These are phyloP conservation scores for Mycena amicta DNA, from an alignment of 768 basidiomycete genomes.

Conservation along the genomic window DNA sequence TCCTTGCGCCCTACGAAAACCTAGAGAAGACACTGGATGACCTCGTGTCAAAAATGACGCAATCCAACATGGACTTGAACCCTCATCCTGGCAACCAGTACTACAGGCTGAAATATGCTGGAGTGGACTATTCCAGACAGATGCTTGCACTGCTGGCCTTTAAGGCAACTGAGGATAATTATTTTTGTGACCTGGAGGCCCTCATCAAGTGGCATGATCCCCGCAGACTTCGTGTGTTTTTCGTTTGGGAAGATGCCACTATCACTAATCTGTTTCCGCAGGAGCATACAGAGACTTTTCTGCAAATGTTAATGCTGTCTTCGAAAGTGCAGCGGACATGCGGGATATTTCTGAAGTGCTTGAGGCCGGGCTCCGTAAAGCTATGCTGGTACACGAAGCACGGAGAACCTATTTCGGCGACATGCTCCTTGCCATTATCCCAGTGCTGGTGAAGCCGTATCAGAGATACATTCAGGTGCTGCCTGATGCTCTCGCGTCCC, in stretches of 20 bases:
- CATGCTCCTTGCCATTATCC: slow-evolving; percentile 16
- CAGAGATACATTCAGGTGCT: background rate
- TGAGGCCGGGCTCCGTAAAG: background rate
- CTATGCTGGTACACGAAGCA: background rate
- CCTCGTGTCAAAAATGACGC: too few relatives aligned
- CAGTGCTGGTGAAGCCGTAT: slow-evolving; percentile 2
- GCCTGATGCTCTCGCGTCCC: background rate
- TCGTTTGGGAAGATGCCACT: too few relatives aligned
- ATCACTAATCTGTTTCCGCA: too few relatives aligned
- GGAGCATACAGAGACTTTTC: background rate
- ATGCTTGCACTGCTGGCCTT: slow-evolving; percentile 3
- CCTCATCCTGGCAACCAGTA: background rate
- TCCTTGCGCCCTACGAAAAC: background rate
- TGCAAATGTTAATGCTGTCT: background rate
- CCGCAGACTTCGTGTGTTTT: too few relatives aligned
- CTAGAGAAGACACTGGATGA: background rate
- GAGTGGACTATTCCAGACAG: background rate
- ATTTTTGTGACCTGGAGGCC: background rate
- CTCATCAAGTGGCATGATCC: background rate
- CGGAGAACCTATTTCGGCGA: background rate
- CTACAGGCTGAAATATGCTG: background rate
- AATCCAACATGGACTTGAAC: background rate
- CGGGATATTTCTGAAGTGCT: background rate
- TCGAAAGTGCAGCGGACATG: background rate
- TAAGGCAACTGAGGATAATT: slow-evolving; percentile 15